Percentiles rank a stretch among this genome's conserved stretches.
Conservation (phyloP, 192 early-diverging fungal genomes). For the Dissophora ornata region DNA sequence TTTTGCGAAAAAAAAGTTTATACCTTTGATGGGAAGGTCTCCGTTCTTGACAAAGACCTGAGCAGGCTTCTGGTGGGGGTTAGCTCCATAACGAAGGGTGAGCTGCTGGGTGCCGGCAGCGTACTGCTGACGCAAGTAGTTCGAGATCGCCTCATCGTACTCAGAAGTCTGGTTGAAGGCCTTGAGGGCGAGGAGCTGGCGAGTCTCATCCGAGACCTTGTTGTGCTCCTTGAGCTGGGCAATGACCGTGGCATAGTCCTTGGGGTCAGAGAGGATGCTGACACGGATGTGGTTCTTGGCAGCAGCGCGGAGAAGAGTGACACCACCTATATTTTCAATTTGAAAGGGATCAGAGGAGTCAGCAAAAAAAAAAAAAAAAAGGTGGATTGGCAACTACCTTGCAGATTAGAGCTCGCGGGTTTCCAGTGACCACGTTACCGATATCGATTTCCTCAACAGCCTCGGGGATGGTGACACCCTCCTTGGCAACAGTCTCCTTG, state of each 20-base stretch:
- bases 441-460: slow-evolving; percentile 99
- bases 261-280: slow-evolving; percentile 91
- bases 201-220: slow-evolving; percentile 74
- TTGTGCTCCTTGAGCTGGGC: slow-evolving; percentile 71
- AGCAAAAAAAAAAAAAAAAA: not conserved
- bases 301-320: slow-evolving; percentile 96
- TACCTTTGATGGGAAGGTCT: slow-evolving; percentile 82
- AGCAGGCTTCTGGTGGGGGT: slow-evolving; percentile 98
- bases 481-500: slow-evolving; percentile 91
- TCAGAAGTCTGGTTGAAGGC: slow-evolving; percentile 97
- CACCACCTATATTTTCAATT: too few species aligned
- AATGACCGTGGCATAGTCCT: slow-evolving; percentile 87
- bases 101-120: slow-evolving; percentile 79
- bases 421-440: slow-evolving; percentile 60
- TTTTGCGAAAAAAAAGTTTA: not conserved
- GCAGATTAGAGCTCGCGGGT: not conserved
- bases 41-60: slow-evolving; percentile 88
- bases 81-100: slow-evolving; percentile 94
- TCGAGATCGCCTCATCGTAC: slow-evolving; percentile 94
- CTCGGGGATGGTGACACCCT: slow-evolving; percentile 89
- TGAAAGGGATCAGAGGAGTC: not conserved
- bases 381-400: not conserved
- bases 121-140: slow-evolving; percentile 96
- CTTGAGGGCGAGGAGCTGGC: slow-evolving; percentile 84
- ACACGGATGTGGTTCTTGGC: slow-evolving; percentile 99